These are phyloP conservation scores for Globisporangium polare DNA, from an alignment of 352 stramenopile species.

Conservation along the genomic window DNA sequence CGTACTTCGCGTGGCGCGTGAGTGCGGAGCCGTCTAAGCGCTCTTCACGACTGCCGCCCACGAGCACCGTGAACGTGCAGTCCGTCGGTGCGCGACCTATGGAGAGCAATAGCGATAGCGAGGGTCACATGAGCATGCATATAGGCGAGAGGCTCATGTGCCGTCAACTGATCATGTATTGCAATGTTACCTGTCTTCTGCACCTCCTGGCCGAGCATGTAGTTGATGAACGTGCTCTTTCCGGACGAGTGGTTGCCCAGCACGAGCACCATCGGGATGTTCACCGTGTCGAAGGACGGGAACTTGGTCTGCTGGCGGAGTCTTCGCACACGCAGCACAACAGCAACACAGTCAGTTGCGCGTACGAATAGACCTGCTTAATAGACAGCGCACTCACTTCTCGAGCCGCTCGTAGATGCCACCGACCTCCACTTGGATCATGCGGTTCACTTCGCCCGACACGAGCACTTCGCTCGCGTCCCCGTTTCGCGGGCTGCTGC, in stretches of 20 bases:
- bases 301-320: constrained; percentile 68
- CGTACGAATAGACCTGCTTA: neutral
- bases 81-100: constrained; percentile 67
- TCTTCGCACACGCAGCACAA: constrained; percentile 11
- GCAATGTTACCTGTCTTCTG: constrained; percentile 61
- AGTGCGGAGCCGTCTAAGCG: constrained; percentile 76
- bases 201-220: constrained; percentile 80
- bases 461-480: constrained; percentile 30
- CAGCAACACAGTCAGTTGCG: neutral
- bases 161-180: neutral
- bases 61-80: constrained; percentile 81
- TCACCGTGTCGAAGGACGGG: constrained; percentile 75
- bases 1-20: constrained; percentile 62
- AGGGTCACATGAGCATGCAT: neutral
- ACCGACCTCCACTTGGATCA: constrained; percentile 77
- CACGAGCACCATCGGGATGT: constrained; percentile 81
- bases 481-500: neutral
- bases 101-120: neutral
- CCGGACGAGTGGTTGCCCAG: constrained; percentile 84
- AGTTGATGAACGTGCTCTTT: constrained; percentile 88
- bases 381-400: constrained; percentile 15
- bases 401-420: constrained; percentile 71
- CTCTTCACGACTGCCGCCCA: constrained; percentile 63
- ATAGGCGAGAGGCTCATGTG: neutral
- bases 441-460: constrained; percentile 78